Conservation (phyloP, 2,329 filamentous ascomycete species). For the Scolecobasidium constrictum region DNA sequence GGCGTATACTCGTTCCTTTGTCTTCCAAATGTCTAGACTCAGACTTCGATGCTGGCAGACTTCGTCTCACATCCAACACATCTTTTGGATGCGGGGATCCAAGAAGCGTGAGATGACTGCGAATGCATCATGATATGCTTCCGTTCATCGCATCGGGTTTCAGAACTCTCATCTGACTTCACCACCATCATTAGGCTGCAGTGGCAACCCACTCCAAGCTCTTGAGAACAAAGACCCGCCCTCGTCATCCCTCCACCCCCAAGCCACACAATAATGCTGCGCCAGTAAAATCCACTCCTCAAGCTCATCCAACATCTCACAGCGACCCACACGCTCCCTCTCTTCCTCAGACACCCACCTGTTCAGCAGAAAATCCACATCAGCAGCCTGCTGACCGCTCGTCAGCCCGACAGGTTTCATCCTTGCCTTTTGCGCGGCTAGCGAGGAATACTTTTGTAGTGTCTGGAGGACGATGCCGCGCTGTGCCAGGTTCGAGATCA, state of each 20-base stretch:
- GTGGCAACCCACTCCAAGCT: conserved; percentile 21
- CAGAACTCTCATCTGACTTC: too few relatives aligned
- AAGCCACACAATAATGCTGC: conserved; percentile 79
- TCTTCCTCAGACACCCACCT: conserved; percentile 60
- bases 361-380: conserved; percentile 63
- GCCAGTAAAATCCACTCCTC: conserved; percentile 88
- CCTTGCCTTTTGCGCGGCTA: conserved; percentile 57
- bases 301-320: conserved; percentile 89
- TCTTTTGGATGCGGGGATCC: too few relatives aligned
- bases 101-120: too few relatives aligned
- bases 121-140: too few relatives aligned
- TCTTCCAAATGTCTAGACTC: too few relatives aligned
- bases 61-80: too few relatives aligned
- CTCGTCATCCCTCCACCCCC: conserved; percentile 60
- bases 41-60: too few relatives aligned
- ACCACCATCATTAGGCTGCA: conserved; percentile 11
- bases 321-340: conserved; percentile 63
- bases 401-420: conserved; percentile 57
- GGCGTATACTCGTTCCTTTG: too few relatives aligned
- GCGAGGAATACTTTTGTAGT: conserved; percentile 57
- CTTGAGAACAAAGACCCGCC: conserved; percentile 17
- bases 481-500: conserved; percentile 79
- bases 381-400: conserved; percentile 42
- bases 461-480: conserved; percentile 80
- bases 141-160: too few relatives aligned